phyloP scores from a whole-genome alignment of 495 filamentous ascomycete genomes.

The Parmelia sp. region DNA sequence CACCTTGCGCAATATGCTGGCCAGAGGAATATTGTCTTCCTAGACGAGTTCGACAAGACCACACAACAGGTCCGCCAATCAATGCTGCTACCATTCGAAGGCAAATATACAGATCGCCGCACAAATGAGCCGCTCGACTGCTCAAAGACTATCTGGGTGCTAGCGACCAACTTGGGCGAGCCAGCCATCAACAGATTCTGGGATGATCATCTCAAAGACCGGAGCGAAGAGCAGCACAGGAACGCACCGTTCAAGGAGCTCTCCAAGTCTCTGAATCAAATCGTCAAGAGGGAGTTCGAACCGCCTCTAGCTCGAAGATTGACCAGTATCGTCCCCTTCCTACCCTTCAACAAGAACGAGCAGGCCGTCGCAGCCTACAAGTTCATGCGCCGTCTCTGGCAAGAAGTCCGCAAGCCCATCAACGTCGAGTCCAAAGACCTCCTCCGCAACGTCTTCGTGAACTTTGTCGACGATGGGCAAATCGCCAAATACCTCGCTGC shows the following conservation, averaged over 20 bases:
- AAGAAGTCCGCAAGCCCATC: slow-evolving; percentile 16
- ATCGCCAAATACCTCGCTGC: slow-evolving; percentile 9
- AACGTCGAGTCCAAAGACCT: slow-evolving; percentile 4
- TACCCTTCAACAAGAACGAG: slow-evolving; percentile 21
- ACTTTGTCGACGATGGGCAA: slow-evolving; percentile 20
- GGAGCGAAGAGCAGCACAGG: background rate
- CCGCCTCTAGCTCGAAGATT: slow-evolving; percentile 19
- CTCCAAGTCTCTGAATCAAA: slow-evolving; percentile 2
- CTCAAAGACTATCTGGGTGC: slow-evolving; percentile 50
- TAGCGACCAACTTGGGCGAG: slow-evolving; percentile 41
- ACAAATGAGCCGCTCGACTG: slow-evolving; percentile 40
- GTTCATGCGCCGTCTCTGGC: slow-evolving; percentile 22
- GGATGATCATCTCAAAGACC: slow-evolving; percentile 1
- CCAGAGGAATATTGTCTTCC: slow-evolving; percentile 42
- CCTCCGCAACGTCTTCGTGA: slow-evolving; percentile 9
- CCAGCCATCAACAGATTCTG: slow-evolving; percentile 22
- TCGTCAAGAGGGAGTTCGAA: slow-evolving; percentile 10
- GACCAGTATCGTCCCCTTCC: slow-evolving; percentile 18
- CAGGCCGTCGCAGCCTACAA: slow-evolving; percentile 22
- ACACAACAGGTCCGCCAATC: slow-evolving; percentile 36
- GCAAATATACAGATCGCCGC: slow-evolving; percentile 44
- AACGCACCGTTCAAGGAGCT: background rate
- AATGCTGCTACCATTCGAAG: slow-evolving; percentile 42
- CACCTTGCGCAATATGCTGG: slow-evolving; percentile 42
- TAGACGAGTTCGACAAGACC: slow-evolving; percentile 57